Evolutionary conservation across 306 rosid species (phyloP), one percentile per base, ranked within the genome.

Genomic region (Coriaria nepalensis): DNA sequence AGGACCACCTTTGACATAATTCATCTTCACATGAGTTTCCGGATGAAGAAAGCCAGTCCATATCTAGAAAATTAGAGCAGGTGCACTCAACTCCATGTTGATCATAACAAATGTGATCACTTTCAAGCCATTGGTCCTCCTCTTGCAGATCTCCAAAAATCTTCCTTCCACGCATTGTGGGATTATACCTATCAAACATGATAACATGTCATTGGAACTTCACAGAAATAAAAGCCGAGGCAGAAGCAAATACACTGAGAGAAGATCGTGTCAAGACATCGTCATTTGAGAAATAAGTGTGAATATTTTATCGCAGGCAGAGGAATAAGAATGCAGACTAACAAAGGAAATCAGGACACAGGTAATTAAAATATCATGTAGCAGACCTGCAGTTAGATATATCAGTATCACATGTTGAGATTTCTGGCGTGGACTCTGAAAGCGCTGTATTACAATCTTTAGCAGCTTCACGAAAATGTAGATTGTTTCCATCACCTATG

Each of bases 1-100:
- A 37, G 20, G 60, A 69, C 60, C 71, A 85, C 99, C 99, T 73
- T 63, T 63, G 86, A 57, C 59, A 68, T 42, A 61, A 41, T 47
- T 85, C 98, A 54, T 84, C 95, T 79, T 90, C 96, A 69, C 82
- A 75, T 37, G 99, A 86, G 73, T 79, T 86, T 69, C 72, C 96
- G 10, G 96, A 82, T 9, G 97, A 73, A 53, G 99, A 85, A 62
- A 82, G 71, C 88, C 94, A 82, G 42, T 75, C 94, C 34, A 57
- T 57, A 58, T 92, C 86, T 52, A 78, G 66, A 62, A 82, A 72
- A 72, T 78, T 72, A 33, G 96, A 78, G 73, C 87, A 79, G 70
- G 75, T 80, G 45, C 73, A 69, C 12, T 77, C 69, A 57, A 75
- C 82, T 35, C 85, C 86, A 59, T 69, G 83, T 44, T 78, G 85